Percentiles rank a stretch among this genome's conserved stretches.
Conservation (phyloP, 2,329 filamentous ascomycete species). For the Curvularia hawaiiensis region DNA sequence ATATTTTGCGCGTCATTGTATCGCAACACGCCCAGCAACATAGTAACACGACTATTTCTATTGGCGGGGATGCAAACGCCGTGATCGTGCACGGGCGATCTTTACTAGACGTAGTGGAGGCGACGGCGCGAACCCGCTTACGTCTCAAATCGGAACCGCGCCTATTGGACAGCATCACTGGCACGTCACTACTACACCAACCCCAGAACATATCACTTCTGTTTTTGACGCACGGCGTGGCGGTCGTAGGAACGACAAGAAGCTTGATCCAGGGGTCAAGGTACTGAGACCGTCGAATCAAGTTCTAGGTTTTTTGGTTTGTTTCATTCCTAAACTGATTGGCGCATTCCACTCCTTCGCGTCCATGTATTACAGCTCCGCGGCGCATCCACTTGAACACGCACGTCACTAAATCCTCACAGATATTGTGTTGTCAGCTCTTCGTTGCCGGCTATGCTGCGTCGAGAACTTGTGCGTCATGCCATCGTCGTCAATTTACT, state of each 20-base stretch:
- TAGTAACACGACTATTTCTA: not conserved
- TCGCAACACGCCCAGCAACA: not conserved
- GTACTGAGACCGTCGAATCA: not conserved
- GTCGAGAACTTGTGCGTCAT: not conserved
- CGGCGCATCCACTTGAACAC: not conserved
- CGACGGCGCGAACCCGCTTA: not conserved
- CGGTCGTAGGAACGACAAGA: not conserved
- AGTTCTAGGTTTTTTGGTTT: not conserved
- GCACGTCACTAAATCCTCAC: not conserved
- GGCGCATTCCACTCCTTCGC: not conserved
- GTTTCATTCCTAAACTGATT: not conserved
- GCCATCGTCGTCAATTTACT: not conserved
- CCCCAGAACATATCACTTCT: not conserved
- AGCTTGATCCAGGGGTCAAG: not conserved
- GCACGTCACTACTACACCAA: not conserved
- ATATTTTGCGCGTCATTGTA: constrained; percentile 1
- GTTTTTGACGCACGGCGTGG: not conserved
- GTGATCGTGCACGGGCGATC: not conserved
- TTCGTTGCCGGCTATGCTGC: not conserved
- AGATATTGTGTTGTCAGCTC: not conserved
- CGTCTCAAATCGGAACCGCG: not conserved
- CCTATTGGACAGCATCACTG: constrained; percentile 5
- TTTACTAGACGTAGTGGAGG: not conserved
- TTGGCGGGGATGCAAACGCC: not conserved
- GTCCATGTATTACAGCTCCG: not conserved